phyloP scores from a whole-genome alignment of 805 yeast species.

The Wickerhamiella kazuoi region DNA sequence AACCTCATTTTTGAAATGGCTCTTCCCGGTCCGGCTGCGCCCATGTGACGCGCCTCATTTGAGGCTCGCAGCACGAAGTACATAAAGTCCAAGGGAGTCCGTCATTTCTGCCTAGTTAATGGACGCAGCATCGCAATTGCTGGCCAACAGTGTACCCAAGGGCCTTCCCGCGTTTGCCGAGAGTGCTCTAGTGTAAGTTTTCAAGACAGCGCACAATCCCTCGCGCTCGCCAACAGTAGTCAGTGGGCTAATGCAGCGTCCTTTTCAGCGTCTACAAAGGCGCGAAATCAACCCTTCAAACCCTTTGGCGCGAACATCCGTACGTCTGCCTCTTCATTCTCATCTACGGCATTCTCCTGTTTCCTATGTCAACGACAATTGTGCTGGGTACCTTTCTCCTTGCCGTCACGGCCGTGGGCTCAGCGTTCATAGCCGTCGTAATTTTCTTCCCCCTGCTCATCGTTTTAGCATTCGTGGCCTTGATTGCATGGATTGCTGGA shows the following conservation, averaged over 20 bases:
- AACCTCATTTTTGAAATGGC: no score
- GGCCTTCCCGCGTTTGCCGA: no score
- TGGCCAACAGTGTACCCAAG: no score
- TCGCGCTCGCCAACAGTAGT: no score
- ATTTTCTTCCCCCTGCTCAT: conserved; percentile 9
- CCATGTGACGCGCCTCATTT: no score
- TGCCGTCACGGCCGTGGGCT: conserved; percentile 3
- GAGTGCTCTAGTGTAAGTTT: not conserved
- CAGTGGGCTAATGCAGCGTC: no score
- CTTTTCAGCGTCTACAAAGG: not conserved
- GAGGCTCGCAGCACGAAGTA: no score
- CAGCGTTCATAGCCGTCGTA: conserved; percentile 4
- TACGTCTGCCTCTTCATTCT: conserved; percentile 5
- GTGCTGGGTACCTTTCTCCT: conserved; percentile 4
- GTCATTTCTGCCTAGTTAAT: no score
- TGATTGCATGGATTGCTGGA: conserved; percentile 5
- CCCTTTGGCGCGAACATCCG: conserved; percentile 3
- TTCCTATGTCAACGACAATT: conserved; percentile 6
- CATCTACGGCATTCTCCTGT: conserved; percentile 4
- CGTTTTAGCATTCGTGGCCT: conserved; percentile 2
- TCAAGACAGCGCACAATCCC: not conserved
- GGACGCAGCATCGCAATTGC: no score
- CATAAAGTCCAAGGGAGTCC: no score
- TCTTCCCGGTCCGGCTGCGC: no score
- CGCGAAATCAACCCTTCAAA: not conserved